Evolutionary conservation across 495 filamentous ascomycete species (phyloP), one percentile per base, ranked within the genome.

Genomic region (Neurospora sp.): DNA sequence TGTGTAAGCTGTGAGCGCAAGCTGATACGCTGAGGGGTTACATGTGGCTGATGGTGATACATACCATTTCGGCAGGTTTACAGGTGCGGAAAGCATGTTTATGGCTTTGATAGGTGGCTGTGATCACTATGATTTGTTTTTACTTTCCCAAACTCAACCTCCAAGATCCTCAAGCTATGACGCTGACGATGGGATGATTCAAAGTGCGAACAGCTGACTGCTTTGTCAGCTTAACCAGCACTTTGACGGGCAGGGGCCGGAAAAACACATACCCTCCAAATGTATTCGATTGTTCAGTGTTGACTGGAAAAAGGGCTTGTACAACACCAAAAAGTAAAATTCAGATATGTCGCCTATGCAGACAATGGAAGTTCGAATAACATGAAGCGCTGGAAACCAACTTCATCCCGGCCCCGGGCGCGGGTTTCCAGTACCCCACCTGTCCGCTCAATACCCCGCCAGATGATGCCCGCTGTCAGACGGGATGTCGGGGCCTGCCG

Each of bases 1-100:
- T 99, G 75, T 44, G 69, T 78, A 71, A 73, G 16, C 71, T 44
- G 14, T 45, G 72, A 39, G 68, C 39, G 39, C 22, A 35, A 40
- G 44, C 16, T 22, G 10, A 35, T 71, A 35, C 31, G 42, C 27
- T 42, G 69, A 41, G 27, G 42, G 14, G 8, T 20, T 73, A 8
- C 71, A 65, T 37, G 22, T 65, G 53, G 27, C 53, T 35, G 53
- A 65, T 37, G 53, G 27, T 31, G 53, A 65, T 69, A 72, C 79
- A 47, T 86, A 94, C 93, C 93, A 97, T 87, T 93, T 95, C 4
- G 93, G 93, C 65, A 97, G 85, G 77, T 97, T 96, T 68, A 96
- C 77, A 20, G 90, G 90, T 53, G 78, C 76, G 20, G 83, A 79
- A 39, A 89, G 82, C 82, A 85, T 87, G 12, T 35, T 65, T 31